phyloP scores from a whole-genome alignment of 2,329 filamentous ascomycete species.

The Coleophoma crateriformis region DNA sequence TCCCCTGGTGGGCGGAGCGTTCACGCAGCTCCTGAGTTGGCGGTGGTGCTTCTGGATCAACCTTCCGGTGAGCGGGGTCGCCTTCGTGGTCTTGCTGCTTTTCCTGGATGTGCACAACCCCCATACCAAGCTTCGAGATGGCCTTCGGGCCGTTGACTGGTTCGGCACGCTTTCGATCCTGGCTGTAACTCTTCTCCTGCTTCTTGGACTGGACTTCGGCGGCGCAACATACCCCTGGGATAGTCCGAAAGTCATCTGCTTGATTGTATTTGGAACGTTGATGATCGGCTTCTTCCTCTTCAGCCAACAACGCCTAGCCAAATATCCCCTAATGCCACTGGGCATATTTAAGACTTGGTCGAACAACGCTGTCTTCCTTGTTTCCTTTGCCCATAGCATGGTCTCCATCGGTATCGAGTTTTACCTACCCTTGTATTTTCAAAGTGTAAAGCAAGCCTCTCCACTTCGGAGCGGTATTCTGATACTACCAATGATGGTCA shows the following conservation, averaged over 20 bases:
- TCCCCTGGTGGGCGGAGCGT: constrained; percentile 54
- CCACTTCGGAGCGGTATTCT: constrained; percentile 72
- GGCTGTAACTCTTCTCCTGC: constrained; percentile 73
- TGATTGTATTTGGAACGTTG: constrained; percentile 67
- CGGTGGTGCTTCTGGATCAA: constrained; percentile 58
- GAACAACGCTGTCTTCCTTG: constrained; percentile 58
- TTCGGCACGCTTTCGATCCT: constrained; percentile 40
- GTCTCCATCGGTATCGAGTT: constrained; percentile 41
- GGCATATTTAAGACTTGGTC: constrained; percentile 61
- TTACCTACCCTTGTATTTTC: constrained; percentile 62
- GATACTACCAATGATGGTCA: constrained; percentile 61
- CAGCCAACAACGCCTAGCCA: constrained; percentile 65
- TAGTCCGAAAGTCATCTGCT: constrained; percentile 68
- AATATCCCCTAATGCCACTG: constrained; percentile 72
- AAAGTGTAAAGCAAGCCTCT: constrained; percentile 63
- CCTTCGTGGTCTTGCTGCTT: constrained; percentile 49
- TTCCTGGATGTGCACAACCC: constrained; percentile 61
- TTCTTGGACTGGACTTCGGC: constrained; percentile 70
- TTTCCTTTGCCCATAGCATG: constrained; percentile 69
- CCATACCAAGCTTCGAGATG: constrained; percentile 17
- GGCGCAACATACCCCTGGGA: constrained; percentile 44
- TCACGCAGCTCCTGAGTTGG: constrained; percentile 54
- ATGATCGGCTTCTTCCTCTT: constrained; percentile 54
- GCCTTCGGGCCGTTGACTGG: not conserved
- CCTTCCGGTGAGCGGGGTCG: constrained; percentile 23